Evolutionary conservation across 1,284 basidiomycete genomes (phyloP).

Genomic region (Ceratobasidium sp.): DNA sequence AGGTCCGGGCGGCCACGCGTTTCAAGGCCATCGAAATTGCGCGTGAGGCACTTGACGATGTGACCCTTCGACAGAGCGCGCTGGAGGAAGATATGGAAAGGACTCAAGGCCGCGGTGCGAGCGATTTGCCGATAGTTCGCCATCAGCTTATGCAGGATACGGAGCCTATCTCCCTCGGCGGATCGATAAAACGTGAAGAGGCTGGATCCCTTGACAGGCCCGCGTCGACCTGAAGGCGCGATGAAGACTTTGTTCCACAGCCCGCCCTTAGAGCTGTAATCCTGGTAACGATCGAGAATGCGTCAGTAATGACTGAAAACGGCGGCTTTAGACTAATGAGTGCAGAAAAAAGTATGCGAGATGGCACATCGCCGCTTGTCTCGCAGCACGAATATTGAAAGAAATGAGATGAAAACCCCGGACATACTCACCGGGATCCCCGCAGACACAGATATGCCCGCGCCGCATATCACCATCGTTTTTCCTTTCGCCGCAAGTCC

Average conservation of each 20-base stretch:
- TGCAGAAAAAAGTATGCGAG: neutral
- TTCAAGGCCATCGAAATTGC: slow-evolving; percentile 13
- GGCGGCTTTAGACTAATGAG: neutral
- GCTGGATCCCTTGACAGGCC: neutral
- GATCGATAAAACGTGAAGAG: neutral
- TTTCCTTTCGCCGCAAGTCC: no score
- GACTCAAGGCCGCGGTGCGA: neutral
- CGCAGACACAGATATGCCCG: neutral
- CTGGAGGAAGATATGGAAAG: neutral
- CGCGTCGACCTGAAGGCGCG: no score
- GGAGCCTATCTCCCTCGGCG: neutral
- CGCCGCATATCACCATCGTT: neutral
- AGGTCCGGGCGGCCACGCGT: neutral
- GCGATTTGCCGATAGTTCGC: neutral
- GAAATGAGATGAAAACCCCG: no score
- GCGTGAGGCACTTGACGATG: neutral
- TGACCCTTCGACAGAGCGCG: neutral
- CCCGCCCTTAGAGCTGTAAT: neutral
- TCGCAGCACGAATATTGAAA: no score
- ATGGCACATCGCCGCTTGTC: no score
- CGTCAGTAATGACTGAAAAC: no score
- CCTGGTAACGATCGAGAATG: neutral
- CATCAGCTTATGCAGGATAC: neutral
- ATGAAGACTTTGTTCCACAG: neutral
- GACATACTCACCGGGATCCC: neutral